Conservation (phyloP, 176 grass and related monocot species). For the Carex kokanica region DNA sequence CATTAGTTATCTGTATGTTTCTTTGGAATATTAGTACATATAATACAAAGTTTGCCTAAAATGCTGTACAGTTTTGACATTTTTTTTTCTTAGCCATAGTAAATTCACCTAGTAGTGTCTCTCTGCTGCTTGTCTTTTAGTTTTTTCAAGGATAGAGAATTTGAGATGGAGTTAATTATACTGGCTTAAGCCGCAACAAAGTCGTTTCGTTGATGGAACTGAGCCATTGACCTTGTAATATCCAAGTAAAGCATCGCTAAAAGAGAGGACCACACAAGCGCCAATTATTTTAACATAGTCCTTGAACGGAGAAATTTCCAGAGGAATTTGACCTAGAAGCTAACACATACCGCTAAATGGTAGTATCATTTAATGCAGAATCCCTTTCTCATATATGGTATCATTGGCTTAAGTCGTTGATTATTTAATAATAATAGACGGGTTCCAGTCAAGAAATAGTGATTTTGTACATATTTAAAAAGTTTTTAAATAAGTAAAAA, state of each 20-base stretch:
- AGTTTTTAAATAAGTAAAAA: too few relatives aligned
- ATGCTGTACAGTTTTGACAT: constrained; percentile 19
- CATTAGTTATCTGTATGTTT: neutral
- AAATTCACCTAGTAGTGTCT: neutral
- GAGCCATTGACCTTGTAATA: neutral
- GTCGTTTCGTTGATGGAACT: neutral
- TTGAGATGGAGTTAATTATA: neutral
- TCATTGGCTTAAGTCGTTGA: neutral
- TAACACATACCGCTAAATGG: neutral
- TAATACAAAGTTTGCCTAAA: neutral
- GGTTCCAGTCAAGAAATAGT: too few relatives aligned
- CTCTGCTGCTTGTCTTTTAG: neutral
- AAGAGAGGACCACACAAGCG: neutral
- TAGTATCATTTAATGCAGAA: neutral
- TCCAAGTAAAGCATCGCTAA: neutral
- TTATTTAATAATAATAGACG: neutral
- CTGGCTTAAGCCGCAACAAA: neutral
- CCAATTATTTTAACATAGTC: neutral
- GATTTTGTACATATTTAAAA: too few relatives aligned
- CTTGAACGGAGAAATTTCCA: neutral
- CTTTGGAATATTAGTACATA: neutral
- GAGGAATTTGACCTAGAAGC: neutral
- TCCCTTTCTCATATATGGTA: neutral
- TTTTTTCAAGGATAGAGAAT: neutral
- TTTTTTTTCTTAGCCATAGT: neutral